phyloP scores from a whole-genome alignment of 202 grass and related monocot genomes.

The Bolboschoenoplectus hybrid region DNA sequence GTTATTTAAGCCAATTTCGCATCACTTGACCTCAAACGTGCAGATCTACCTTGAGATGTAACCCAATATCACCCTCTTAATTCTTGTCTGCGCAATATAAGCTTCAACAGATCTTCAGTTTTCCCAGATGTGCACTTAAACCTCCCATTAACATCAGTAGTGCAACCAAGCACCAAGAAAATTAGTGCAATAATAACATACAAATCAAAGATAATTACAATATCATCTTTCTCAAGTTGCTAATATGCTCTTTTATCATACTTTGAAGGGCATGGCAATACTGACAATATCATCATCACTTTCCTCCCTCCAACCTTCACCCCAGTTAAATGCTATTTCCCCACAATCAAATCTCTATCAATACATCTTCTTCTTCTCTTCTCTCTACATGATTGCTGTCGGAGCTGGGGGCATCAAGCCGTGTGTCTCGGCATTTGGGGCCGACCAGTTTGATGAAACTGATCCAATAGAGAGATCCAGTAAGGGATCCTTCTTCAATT shows the following conservation, averaged over 20 bases:
- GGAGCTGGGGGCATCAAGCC: conserved; percentile 81
- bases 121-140: neutral
- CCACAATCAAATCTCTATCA: conserved; percentile 36
- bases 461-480: conserved; percentile 55
- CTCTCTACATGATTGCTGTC: conserved; percentile 67
- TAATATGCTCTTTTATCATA: neutral
- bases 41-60: neutral
- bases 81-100: neutral
- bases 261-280: conserved; percentile 54
- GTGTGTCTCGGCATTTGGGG: conserved; percentile 79
- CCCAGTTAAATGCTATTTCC: conserved; percentile 27
- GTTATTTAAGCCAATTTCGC: neutral
- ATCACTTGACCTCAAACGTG: neutral
- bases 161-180: neutral
- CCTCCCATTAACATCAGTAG: neutral
- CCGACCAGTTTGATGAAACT: conserved; percentile 82
- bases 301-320: conserved; percentile 38
- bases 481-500: conserved; percentile 86
- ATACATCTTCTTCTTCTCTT: conserved; percentile 45
- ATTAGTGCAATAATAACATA: neutral
- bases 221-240: neutral
- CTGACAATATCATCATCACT: conserved; percentile 58
- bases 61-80: neutral
- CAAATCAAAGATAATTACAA: neutral
- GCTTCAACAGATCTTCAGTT: neutral